A percentile compares a stretch with the other conserved stretches of the same genome.
phyloP scores from a whole-genome alignment of 257 asterid genomes.

The Solanum chaucha region DNA sequence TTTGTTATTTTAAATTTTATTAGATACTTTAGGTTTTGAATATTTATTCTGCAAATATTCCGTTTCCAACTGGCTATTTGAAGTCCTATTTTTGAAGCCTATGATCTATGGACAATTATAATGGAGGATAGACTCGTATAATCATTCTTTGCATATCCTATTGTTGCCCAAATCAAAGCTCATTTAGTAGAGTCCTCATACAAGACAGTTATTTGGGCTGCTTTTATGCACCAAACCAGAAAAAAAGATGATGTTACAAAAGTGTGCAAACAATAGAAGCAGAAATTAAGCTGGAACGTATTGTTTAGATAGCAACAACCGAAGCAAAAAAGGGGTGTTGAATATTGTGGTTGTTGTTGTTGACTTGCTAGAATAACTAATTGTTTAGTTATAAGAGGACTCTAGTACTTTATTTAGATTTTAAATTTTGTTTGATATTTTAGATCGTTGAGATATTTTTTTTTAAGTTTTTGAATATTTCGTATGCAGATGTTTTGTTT shows the following conservation, averaged over 20 bases:
- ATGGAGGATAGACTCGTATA: background rate
- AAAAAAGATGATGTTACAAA: background rate
- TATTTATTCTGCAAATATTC: background rate
- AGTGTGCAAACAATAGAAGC: background rate
- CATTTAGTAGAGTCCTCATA: background rate
- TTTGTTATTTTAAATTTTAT: background rate
- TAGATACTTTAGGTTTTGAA: background rate
- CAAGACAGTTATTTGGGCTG: background rate
- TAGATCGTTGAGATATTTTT: background rate
- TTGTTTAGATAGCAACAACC: background rate
- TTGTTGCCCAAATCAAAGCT: background rate
- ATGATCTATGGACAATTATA: background rate
- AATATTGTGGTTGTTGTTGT: background rate
- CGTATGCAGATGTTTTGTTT: background rate
- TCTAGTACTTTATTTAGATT: background rate
- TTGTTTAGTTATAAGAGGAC: background rate
- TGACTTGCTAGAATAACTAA: background rate
- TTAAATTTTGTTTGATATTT: background rate
- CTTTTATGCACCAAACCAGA: background rate
- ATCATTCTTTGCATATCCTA: background rate
- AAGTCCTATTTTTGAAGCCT: background rate
- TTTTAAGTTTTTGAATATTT: background rate
- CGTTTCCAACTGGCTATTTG: background rate
- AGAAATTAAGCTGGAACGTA: background rate
- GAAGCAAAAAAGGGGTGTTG: background rate